Evolutionary conservation across 164 flowering plant species (phyloP), one percentile per base, ranked within the genome.

Genomic region (Litsea cubeba): DNA sequence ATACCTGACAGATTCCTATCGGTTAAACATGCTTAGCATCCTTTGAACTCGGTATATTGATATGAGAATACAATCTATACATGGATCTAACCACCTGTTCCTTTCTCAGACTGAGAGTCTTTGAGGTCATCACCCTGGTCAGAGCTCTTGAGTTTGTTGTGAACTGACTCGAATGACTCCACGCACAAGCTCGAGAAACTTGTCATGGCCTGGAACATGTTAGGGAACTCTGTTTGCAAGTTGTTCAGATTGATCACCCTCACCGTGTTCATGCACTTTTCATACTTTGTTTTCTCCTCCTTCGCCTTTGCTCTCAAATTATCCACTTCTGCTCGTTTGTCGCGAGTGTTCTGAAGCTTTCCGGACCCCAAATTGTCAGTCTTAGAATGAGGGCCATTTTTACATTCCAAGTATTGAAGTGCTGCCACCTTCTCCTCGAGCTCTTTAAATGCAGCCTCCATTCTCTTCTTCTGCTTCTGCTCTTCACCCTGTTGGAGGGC

Each of bases 221-320:
- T 91, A 0, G 97, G 97, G 49, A 91, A 84, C 18, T 97, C 94
- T 88, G 91, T 92, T 81, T 92, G 98, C 74, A 96, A 80, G 76
- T 94, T 92, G 82, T 88, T 94, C 79, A 94, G 35, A 8, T 95
- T 91, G 91, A 87, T 88, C 1, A 89, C 86, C 75, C 97, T 85
- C 0, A 93, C 90, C 67, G 89, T 88, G 35, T 88, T 81, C 22
- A 89, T 84, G 0, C 85, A 72, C 82, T 91, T 93, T 57, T 90
- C 95, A 72, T 91, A 85, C 84, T 85, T 94, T 0, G 69, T 82
- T 79, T 88, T 96, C 83, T 96, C 99, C 57, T 96, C 98, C 83
- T 92, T 94, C 0, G 97, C 95, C 76, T 81, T 96, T 1, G 79
- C 85, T 77, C 82, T 85, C 79, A 91, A 72, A 24, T 32, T 68